A percentile compares a stretch with the other conserved stretches of the same genome.
These are phyloP conservation scores for Herpetomonas samuelpessoai DNA, from an alignment of 208 protist genomes.

Conservation along the genomic window DNA sequence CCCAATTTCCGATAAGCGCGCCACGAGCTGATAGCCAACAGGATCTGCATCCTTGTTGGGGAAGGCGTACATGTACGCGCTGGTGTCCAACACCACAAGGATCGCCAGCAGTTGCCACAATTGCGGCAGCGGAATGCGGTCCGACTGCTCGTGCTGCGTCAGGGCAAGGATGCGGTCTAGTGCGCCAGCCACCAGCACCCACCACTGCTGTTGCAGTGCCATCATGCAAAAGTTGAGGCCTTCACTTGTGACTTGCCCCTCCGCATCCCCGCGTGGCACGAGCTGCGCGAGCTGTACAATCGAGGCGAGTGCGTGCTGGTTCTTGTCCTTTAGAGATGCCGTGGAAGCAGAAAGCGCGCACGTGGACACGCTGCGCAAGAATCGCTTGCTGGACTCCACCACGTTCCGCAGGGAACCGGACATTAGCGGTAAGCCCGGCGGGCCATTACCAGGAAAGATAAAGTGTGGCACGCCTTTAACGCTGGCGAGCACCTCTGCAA, in stretches of 20 bases:
- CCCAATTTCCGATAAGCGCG: conserved; percentile 73
- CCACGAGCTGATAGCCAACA: conserved; percentile 63
- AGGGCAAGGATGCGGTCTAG: conserved; percentile 66
- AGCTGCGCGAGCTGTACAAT: conserved; percentile 58
- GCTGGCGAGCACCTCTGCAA: conserved; percentile 22
- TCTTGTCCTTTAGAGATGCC: conserved; percentile 24
- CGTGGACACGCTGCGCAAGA: conserved; percentile 51
- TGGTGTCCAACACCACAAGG: conserved; percentile 52
- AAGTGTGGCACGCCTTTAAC: conserved; percentile 38
- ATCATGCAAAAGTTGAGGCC: conserved; percentile 86
- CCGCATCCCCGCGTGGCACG: conserved; percentile 20
- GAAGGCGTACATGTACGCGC: conserved; percentile 57
- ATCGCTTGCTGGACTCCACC: conserved; percentile 42
- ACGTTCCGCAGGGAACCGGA: conserved; percentile 53
- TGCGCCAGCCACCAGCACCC: conserved; percentile 67
- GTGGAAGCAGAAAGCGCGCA: conserved; percentile 66
- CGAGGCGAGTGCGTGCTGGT: conserved; percentile 33
- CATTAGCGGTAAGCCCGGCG: conserved; percentile 37
- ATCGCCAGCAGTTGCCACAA: conserved; percentile 82
- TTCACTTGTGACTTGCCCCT: conserved; percentile 42
- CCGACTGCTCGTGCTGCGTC: conserved; percentile 6
- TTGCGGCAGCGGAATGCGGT: conserved; percentile 24
- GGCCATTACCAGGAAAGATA: conserved; percentile 16
- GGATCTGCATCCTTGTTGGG: conserved; percentile 45
- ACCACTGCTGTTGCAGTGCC: conserved; percentile 84